Conservation (phyloP, 371 early-diverging fungal genomes). For the Smittium culicis region DNA sequence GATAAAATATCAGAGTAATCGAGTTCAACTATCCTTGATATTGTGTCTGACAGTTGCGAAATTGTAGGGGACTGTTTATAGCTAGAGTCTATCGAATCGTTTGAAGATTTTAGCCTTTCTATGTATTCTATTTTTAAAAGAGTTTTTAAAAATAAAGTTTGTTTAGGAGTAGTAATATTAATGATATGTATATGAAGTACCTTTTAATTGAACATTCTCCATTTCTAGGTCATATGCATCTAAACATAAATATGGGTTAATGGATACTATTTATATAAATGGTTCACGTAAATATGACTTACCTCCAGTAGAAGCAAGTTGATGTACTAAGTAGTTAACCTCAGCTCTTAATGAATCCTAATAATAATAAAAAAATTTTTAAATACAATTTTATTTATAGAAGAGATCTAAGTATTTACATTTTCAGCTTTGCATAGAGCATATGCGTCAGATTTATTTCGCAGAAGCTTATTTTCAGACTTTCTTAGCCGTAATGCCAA, state of each 20-base stretch:
- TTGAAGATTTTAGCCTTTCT: not conserved
- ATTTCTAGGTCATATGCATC: conserved; percentile 23
- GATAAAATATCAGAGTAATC: conserved; percentile 1
- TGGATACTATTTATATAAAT: not conserved
- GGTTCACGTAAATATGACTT: conserved; percentile 10
- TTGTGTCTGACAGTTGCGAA: not conserved
- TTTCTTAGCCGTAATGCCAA: conserved; percentile 24
- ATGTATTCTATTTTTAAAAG: not conserved
- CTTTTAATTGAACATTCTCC: conserved; percentile 28
- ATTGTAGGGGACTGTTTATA: not conserved
- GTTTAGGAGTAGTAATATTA: too few species aligned
- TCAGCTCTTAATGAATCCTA: conserved; percentile 9
- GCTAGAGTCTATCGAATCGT: not conserved
- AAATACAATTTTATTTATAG: not conserved
- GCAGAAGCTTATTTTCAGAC: conserved; percentile 20
- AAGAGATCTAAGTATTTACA: conserved; percentile 3
- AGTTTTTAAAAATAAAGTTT: not conserved
- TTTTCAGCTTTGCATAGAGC: conserved; percentile 23
- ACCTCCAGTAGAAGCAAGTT: conserved; percentile 25
- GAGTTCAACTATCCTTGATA: not conserved
- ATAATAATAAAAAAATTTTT: not conserved
- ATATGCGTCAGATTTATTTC: conserved; percentile 16
- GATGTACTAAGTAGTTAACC: conserved; percentile 1
- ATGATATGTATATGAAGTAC: too few species aligned
- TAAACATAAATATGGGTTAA: not conserved